Evolutionary conservation across 2,329 filamentous ascomycete species (phyloP), one percentile per base, ranked within the genome.

Genomic region (Fusarium armeniacum): DNA sequence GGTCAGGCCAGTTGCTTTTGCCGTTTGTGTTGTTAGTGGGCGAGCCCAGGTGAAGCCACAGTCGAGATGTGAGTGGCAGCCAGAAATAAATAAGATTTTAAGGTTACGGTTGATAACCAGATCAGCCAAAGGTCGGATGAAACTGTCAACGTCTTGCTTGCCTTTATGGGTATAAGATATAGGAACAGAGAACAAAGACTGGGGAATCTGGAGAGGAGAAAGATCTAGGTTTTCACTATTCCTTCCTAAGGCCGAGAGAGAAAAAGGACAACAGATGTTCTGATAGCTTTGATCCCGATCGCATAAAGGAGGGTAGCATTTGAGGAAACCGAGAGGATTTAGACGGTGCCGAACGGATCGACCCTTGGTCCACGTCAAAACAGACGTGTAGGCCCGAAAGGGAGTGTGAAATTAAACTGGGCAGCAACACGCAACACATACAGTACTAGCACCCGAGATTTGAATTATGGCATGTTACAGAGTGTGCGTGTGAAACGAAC

Each of bases 331-430:
- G 33, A 55, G 52, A 58, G 43, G 26, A 45, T 52, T 40, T 38
- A 52, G 62, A 67, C 43, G 59, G 68, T 54, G 67, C 69, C 64
- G 68, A 65, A 69, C 73, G 73, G 73, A 73, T 71, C 73, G 73
- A 71, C 70, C 73, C 73, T 75, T 73, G 71, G 57, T 66, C 73
- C 71, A 75, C 73, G 73, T 73, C 70, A 72, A 65, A 56, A 47
- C 58, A 46, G 69, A 44, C 55, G 58, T 54, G 65, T 63, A 62
- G 54, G 56, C 58, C 50, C 54, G 52, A 69, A 54, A 63, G 40
- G 45, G 53, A 55, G 49, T 35, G 56, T 69, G 69, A 63, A 65
- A 56, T 56, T 69, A 71, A 65, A 51, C 66, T 65, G 66, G 66
- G 60, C 65, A 69, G 60, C 65, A 69, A 59, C 18, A 35, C 36